Base-by-base conservation (phyloP, 148 eudicot genomes). In the Silene conica region DNA sequence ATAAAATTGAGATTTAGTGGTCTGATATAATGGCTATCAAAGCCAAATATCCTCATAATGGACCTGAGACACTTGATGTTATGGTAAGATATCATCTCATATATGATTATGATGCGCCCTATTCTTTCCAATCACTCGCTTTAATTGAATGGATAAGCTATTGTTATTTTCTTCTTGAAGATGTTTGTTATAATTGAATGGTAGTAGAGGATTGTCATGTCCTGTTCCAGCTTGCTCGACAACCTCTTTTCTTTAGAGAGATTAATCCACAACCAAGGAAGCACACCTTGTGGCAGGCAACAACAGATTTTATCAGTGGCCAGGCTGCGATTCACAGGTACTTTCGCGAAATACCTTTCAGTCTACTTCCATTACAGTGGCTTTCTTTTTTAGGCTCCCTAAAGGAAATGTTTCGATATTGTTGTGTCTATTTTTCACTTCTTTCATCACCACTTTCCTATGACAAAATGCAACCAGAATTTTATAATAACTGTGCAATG, bases 231-330 rank as follows among this genome's bases (percentile, higher is more conserved):
- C 82, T 94, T 63, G 75, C 82, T 48, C 86, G 90, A 41, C 91
- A 81, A 60, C 98, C 98, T 50, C 84, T 83, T 22, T 94, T 91
- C 87, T 94, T 83, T 69, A 86, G 87, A 71, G 98, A 91, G 89
- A 89, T 83, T 46, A 83, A 94, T 83, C 98, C 98, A 28, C 97
- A 88, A 79, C 98, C 98, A 55, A 88, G 96, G 74, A 94, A 91
- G 68, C 97, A 91, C 72, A 91, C 98, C 25, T 65, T 89, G 50
- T 94, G 98, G 98, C 89, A 89, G 72, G 87, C 90, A 60, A 78
- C 87, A 63, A 65, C 89, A 67, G 98, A 94, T 87, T 94, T 91
- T 73, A 94, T 97, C 68, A 76, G 85, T 43, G 98, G 93, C 58
- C 89, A 89, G 80, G 98, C 98, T 74, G 79, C 86, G 73, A 57